phyloP scores from a whole-genome alignment of 1,139 yeast species.

The Saccharomyces uvarum region DNA sequence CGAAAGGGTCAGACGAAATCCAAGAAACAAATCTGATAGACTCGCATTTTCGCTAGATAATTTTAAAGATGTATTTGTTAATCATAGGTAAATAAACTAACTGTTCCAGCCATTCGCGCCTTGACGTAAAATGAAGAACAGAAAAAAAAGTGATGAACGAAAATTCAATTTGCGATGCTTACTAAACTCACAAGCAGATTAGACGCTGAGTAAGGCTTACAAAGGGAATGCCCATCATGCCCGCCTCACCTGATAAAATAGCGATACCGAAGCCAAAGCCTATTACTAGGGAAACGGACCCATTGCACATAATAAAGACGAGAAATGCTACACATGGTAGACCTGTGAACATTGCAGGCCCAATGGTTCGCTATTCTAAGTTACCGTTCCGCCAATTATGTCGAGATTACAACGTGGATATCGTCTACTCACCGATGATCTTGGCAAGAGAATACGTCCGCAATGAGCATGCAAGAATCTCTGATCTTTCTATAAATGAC shows the following conservation, averaged over 20 bases:
- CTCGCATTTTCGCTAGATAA: not conserved
- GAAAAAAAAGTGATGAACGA: not conserved
- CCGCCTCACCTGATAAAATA: not conserved
- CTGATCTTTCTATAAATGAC: constrained; percentile 76
- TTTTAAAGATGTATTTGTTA: not conserved
- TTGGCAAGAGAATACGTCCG: constrained; percentile 91
- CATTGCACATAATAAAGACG: constrained; percentile 27
- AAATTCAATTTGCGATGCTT: not conserved
- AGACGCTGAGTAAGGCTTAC: not conserved
- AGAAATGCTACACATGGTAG: constrained; percentile 22
- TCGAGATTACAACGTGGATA: constrained; percentile 66
- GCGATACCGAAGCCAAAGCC: constrained; percentile 17
- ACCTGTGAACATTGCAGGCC: constrained; percentile 62
- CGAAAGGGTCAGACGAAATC: not conserved
- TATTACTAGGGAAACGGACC: constrained; percentile 22
- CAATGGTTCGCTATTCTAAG: constrained; percentile 95
- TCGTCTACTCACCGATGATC: constrained; percentile 94
- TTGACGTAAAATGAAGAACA: not conserved
- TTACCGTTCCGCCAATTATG: constrained; percentile 81
- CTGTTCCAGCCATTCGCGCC: not conserved
- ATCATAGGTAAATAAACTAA: not conserved
- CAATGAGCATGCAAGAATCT: constrained; percentile 66
- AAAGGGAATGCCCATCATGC: not conserved
- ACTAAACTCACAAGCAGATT: not conserved
- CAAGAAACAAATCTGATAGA: not conserved